Evolutionary conservation across 2,329 filamentous ascomycete genomes (phyloP).

Genomic region (Spiromastix sp.): DNA sequence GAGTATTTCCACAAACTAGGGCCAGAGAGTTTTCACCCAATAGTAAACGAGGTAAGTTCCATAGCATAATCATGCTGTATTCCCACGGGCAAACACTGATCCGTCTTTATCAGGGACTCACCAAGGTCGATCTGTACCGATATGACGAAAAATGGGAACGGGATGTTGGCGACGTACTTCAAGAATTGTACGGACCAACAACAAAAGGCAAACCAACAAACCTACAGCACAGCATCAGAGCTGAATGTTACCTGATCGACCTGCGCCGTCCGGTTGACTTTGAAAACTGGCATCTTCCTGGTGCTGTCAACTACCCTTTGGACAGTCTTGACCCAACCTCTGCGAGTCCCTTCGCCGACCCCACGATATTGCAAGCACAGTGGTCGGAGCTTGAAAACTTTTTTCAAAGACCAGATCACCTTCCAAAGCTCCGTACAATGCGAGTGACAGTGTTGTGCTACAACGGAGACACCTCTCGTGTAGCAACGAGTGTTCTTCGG

Average conservation of each 20-base stretch:
- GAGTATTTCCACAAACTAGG: constrained; percentile 51
- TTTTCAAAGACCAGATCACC: constrained; percentile 23
- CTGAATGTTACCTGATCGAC: constrained; percentile 33
- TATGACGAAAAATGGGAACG: constrained; percentile 49
- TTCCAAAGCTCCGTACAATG: constrained; percentile 18
- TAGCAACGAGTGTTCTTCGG: constrained; percentile 44
- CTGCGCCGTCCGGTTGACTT: constrained; percentile 36
- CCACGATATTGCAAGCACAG: constrained; percentile 32
- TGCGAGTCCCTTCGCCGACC: constrained; percentile 38
- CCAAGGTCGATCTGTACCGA: constrained; percentile 41
- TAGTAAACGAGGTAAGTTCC: constrained; percentile 34
- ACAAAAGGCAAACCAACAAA: constrained; percentile 1
- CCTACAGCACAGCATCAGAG: neutral
- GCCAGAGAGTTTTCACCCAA: constrained; percentile 38
- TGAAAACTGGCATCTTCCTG: constrained; percentile 32
- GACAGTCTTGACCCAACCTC: constrained; percentile 22
- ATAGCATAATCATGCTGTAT: neutral
- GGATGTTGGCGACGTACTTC: neutral
- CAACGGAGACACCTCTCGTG: constrained; percentile 43
- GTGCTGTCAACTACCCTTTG: constrained; percentile 37
- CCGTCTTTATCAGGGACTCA: constrained; percentile 29
- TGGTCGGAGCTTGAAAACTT: constrained; percentile 39
- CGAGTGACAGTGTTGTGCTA: constrained; percentile 43
- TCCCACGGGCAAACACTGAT: neutral
- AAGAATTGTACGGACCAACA: constrained; percentile 1